Evolutionary conservation across 2,329 filamentous ascomycete species (phyloP).

Genomic region (Cadophora sp.): DNA sequence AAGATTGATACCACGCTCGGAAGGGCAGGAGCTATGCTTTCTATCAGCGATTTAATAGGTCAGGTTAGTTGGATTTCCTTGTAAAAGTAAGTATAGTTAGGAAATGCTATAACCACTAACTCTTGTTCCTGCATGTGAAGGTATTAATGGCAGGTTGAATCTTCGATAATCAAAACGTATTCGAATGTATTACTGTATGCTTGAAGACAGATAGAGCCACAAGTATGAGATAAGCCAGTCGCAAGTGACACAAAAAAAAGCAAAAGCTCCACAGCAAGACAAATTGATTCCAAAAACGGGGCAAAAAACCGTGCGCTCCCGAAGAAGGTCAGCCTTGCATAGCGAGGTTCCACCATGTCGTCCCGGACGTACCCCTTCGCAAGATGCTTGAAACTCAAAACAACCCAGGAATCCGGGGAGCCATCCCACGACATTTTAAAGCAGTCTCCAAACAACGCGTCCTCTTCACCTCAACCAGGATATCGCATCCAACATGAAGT

Average conservation of each 20-base stretch:
- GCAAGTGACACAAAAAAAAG: constrained; percentile 12
- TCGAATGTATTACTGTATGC: constrained; percentile 20
- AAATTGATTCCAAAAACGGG: neutral
- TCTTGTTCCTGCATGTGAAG: constrained; percentile 32
- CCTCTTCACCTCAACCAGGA: neutral
- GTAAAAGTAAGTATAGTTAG: no score
- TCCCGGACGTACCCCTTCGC: constrained; percentile 16
- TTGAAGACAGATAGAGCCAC: neutral
- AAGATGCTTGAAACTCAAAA: constrained; percentile 27
- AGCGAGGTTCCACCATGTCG: constrained; percentile 12
- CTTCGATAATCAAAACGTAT: constrained; percentile 16
- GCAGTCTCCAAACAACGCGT: constrained; percentile 6
- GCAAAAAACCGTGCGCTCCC: neutral
- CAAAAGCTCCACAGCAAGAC: neutral
- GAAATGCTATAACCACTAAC: no score
- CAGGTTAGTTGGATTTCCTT: no score
- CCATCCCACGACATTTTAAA: constrained; percentile 4
- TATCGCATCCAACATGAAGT: constrained; percentile 7
- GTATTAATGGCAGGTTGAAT: constrained; percentile 21
- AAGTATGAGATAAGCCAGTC: neutral
- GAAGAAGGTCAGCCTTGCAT: constrained; percentile 26
- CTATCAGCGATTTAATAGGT: no score
- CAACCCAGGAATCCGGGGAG: neutral
- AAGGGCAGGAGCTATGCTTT: constrained; percentile 65
- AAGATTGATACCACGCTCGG: constrained; percentile 88